Evolutionary conservation across 257 asterid genomes (phyloP).

Genomic region (Plantago major): DNA sequence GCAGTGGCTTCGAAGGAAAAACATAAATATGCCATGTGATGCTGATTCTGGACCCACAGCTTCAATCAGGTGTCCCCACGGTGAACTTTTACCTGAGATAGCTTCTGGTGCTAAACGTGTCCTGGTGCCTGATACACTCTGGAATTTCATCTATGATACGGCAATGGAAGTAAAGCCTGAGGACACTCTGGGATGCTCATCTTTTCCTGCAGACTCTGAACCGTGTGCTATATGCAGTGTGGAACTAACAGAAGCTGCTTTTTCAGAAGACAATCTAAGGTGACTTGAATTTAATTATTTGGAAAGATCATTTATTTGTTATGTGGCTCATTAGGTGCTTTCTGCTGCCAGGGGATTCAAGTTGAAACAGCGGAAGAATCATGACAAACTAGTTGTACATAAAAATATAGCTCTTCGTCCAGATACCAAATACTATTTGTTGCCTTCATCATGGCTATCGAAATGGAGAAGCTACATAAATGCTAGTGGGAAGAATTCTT

Average conservation of each 20-base stretch:
- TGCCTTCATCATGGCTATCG: conserved; percentile 87
- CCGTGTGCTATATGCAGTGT: conserved; percentile 71
- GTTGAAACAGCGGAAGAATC: conserved; percentile 73
- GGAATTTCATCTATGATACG: conserved; percentile 65
- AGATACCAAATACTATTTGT: conserved; percentile 55
- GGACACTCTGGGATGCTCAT: conserved; percentile 60
- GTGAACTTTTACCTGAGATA: conserved; percentile 80
- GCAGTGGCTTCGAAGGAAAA: conserved; percentile 91
- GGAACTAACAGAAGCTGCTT: conserved; percentile 73
- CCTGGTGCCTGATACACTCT: conserved; percentile 76
- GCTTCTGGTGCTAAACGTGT: conserved; percentile 86
- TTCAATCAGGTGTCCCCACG: conserved; percentile 87
- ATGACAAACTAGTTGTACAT: conserved; percentile 72
- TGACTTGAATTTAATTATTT: conserved; percentile 26
- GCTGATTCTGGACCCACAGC: conserved; percentile 98
- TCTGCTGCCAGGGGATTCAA: conserved; percentile 82
- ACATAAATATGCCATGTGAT: conserved; percentile 67
- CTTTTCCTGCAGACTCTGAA: conserved; percentile 60
- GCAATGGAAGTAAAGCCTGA: conserved; percentile 77
- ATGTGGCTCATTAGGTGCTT: conserved; percentile 31
- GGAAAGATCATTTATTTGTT: conserved; percentile 9
- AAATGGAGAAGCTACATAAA: conserved; percentile 71
- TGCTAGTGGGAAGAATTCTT: conserved; percentile 63
- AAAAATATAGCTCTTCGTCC: conserved; percentile 50
- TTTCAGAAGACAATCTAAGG: conserved; percentile 85